phyloP scores from a whole-genome alignment of 352 stramenopile species.

The Thalassiosira livingstoniorum region DNA sequence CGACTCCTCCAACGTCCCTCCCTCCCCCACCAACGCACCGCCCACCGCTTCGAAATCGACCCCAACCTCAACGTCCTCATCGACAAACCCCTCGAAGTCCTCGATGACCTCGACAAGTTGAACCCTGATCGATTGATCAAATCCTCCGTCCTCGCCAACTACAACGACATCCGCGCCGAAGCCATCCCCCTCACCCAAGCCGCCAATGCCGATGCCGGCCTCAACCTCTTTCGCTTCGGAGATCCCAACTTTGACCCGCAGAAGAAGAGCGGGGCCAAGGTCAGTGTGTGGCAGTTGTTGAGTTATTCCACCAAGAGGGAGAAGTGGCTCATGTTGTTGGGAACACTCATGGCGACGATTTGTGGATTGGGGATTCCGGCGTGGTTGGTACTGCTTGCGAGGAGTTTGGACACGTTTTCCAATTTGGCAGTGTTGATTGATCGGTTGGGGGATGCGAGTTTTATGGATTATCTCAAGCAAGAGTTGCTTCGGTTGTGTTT shows the following conservation, averaged over 20 bases:
- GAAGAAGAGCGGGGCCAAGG: conserved; percentile 22
- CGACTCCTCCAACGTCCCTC: too few relatives aligned
- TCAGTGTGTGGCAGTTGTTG: conserved; percentile 42
- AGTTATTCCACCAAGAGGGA: conserved; percentile 49
- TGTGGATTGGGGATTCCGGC: conserved; percentile 48
- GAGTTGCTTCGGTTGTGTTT: conserved; percentile 53
- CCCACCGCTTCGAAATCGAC: too few relatives aligned
- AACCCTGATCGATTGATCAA: conserved; percentile 5
- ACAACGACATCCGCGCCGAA: conserved; percentile 40
- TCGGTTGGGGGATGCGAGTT: not conserved
- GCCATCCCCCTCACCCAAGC: conserved; percentile 39
- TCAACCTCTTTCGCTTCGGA: conserved; percentile 34
- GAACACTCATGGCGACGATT: conserved; percentile 53
- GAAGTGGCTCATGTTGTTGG: conserved; percentile 39
- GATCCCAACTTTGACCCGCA: conserved; percentile 41
- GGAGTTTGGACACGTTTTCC: conserved; percentile 48
- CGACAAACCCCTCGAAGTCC: too few relatives aligned
- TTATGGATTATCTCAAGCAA: conserved; percentile 30
- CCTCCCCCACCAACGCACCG: too few relatives aligned
- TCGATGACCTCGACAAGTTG: conserved; percentile 10
- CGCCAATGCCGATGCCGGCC: conserved; percentile 39
- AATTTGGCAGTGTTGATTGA: conserved; percentile 34
- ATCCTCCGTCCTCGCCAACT: conserved; percentile 40
- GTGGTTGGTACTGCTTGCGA: conserved; percentile 56
- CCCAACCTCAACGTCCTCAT: too few relatives aligned